Evolutionary conservation across 805 yeast species (phyloP).

Genomic region (Hanseniaspora valbyensis): DNA sequence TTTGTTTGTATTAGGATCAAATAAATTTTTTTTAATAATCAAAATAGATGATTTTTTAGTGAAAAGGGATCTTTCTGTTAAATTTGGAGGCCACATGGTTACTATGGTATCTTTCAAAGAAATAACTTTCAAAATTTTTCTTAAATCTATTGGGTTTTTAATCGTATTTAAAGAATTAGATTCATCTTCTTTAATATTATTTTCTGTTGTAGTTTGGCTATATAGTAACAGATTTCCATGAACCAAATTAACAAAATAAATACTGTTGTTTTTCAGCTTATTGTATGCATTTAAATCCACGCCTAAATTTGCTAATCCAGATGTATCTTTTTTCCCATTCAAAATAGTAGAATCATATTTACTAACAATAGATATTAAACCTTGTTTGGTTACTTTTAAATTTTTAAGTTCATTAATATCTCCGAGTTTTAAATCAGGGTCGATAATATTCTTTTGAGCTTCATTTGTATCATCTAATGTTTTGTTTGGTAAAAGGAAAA

Average conservation of each 20-base stretch:
- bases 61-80: slow-evolving; percentile 62
- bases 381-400: slow-evolving; percentile 50
- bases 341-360: slow-evolving; percentile 50
- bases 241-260: slow-evolving; percentile 59
- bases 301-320: slow-evolving; percentile 15
- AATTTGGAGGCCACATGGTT: slow-evolving; percentile 71
- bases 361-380: slow-evolving; percentile 78
- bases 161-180: slow-evolving; percentile 18
- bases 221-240: slow-evolving; percentile 87
- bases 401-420: slow-evolving; percentile 57
- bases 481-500: slow-evolving; percentile 28
- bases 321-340: slow-evolving; percentile 15
- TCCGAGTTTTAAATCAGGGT: slow-evolving; percentile 43
- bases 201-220: slow-evolving; percentile 33
- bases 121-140: slow-evolving; percentile 53
- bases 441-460: slow-evolving; percentile 24
- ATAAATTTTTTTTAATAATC: slow-evolving; percentile 40
- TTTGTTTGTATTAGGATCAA: slow-evolving; percentile 8
- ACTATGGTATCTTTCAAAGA: slow-evolving; percentile 62
- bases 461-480: slow-evolving; percentile 22
- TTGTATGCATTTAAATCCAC: slow-evolving; percentile 18
- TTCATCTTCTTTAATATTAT: slow-evolving; percentile 26
- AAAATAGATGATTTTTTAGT: slow-evolving; percentile 73
- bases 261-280: slow-evolving; percentile 37
- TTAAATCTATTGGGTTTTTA: background rate